Base-by-base conservation (phyloP, 305 asterid genomes). In the Fraxinus sp. region DNA sequence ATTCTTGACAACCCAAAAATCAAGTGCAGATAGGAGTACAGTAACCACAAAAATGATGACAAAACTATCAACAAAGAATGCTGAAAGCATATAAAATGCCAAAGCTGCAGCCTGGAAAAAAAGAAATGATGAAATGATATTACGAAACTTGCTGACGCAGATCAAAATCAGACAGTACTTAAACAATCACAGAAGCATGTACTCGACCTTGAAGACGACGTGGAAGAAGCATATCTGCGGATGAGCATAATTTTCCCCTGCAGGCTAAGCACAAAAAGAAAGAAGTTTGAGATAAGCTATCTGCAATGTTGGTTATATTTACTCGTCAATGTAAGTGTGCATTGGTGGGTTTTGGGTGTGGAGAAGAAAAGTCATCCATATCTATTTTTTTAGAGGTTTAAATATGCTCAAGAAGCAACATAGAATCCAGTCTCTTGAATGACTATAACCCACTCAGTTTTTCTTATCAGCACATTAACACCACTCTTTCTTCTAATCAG, bases 1-100 rank as follows among this genome's bases (percentile, higher is more conserved):
- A 85, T 96, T 96, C 91, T 96, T 96, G 73, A 96, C 98, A 39
- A 96, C 98, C 99, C 99, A 96, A 82, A 96, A 96, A 84, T 96
- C 99, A 80, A 96, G 94, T 55, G 99, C 98, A 85, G 97, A 88
- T 75, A 94, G 88, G 79, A 95, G 96, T 66, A 94, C 98, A 22
- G 99, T 95, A 78, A 90, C 86, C 91, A 95, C 99, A 82, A 95
- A 95, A 79, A 95, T 91, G 89, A 95, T 94, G 89, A 95, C 97
- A 84, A 95, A 95, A 83, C 90, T 95, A 83, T 92, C 85, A 74
- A 93, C 84, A 88, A 95, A 94, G 52, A 95, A 83, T 72, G 99
- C 94, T 59, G 99, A 95, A 78, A 94, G 97, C 55, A 95, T 93
- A 82, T 95, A 95, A 87, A 95, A 95, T 11, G 98, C 97, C 92